Percentiles rank a stretch among this genome's conserved stretches.
These are phyloP conservation scores for Phalaenopsis hybrid DNA, from an alignment of 116 monocot species.

Conservation along the genomic window DNA sequence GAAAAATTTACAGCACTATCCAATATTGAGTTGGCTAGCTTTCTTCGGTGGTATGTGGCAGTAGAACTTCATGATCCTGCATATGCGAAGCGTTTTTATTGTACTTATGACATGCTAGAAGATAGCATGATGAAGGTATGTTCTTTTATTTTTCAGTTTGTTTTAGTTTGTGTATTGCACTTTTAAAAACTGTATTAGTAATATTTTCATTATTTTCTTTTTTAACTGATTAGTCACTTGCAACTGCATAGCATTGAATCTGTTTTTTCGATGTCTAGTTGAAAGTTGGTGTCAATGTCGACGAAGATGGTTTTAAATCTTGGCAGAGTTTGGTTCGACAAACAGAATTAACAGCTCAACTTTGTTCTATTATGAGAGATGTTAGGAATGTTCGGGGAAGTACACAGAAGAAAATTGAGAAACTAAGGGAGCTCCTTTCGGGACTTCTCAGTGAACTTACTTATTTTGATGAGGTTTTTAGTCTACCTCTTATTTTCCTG, in stretches of 20 bases:
- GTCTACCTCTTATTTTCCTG: conserved; percentile 9
- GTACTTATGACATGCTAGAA: conserved; percentile 78
- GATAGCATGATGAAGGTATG: conserved; percentile 74
- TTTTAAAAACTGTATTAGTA: not conserved
- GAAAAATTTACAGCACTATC: conserved; percentile 55
- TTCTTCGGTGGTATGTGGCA: conserved; percentile 89
- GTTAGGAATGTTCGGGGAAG: conserved; percentile 88
- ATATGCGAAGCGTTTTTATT: conserved; percentile 79
- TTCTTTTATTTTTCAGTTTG: not conserved
- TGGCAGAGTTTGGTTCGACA: conserved; percentile 92
- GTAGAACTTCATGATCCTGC: conserved; percentile 91
- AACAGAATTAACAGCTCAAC: conserved; percentile 76
- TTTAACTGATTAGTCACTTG: not conserved
- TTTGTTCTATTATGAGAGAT: conserved; percentile 88
- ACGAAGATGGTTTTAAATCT: conserved; percentile 67
- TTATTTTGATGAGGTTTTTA: conserved; percentile 87
- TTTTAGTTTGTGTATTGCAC: not conserved
- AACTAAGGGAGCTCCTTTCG: conserved; percentile 82
- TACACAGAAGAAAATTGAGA: conserved; percentile 91
- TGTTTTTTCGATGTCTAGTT: conserved; percentile 19
- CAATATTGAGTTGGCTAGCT: conserved; percentile 96
- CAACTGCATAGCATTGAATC: not conserved
- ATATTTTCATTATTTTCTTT: not conserved
- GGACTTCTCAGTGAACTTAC: conserved; percentile 92
- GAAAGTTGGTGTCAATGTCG: conserved; percentile 42